A percentile compares a stretch with the other conserved stretches of the same genome.
Conservation (phyloP, 441 rosid genomes). For the Croton laevigatus region DNA sequence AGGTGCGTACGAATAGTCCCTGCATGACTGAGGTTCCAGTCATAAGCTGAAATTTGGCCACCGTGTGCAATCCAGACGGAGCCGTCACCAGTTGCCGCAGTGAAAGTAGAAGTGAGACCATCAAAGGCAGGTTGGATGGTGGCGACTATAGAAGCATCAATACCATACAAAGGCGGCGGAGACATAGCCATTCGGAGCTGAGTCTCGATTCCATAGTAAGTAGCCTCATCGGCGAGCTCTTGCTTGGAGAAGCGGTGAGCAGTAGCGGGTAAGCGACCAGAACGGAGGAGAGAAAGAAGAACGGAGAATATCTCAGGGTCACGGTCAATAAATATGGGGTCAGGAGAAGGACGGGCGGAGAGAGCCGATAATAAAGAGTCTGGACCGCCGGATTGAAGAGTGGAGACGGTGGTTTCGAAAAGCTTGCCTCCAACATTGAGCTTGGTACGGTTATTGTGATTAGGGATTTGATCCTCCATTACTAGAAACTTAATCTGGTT, state of each 20-base stretch:
- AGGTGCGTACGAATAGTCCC: slow-evolving; percentile 79
- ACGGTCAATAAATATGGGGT: slow-evolving; percentile 77
- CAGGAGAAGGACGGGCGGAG: slow-evolving; percentile 42
- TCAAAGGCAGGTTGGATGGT: slow-evolving; percentile 66
- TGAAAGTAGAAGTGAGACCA: slow-evolving; percentile 57
- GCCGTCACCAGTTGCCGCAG: slow-evolving; percentile 57
- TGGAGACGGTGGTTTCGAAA: slow-evolving; percentile 66
- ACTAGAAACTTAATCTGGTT: too few species aligned
- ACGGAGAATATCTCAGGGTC: slow-evolving; percentile 90
- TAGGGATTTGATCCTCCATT: slow-evolving; percentile 31
- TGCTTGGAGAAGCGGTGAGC: slow-evolving; percentile 66
- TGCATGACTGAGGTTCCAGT: slow-evolving; percentile 58
- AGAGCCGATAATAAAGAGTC: slow-evolving; percentile 82
- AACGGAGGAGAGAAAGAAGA: slow-evolving; percentile 78
- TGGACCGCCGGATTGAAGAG: slow-evolving; percentile 71
- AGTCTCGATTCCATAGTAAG: slow-evolving; percentile 77
- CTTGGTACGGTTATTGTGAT: slow-evolving; percentile 40
- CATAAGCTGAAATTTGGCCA: slow-evolving; percentile 81
- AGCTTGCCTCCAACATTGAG: slow-evolving; percentile 93
- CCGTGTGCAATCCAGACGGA: slow-evolving; percentile 91
- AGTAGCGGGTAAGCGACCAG: slow-evolving; percentile 62
- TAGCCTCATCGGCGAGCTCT: slow-evolving; percentile 83
- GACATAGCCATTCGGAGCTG: slow-evolving; percentile 57
- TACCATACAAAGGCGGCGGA: slow-evolving; percentile 61
- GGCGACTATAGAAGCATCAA: slow-evolving; percentile 64